These are phyloP conservation scores for Cryoendolithus antarcticus DNA, from an alignment of 2,329 filamentous ascomycete genomes.

Conservation along the genomic window DNA sequence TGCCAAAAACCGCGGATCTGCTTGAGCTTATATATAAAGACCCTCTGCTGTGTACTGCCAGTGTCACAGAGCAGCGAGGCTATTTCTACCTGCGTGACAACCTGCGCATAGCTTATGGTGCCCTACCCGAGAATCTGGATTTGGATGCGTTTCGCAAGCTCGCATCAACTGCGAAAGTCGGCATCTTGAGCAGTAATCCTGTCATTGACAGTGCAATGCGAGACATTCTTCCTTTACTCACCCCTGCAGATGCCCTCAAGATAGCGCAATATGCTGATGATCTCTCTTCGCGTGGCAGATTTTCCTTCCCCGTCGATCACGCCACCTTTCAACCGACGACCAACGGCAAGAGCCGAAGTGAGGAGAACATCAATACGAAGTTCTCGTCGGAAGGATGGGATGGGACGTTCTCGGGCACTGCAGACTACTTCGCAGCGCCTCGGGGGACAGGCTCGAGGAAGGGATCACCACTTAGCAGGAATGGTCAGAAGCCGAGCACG, in stretches of 20 bases:
- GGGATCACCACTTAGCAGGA: slow-evolving; percentile 1
- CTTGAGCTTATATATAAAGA: not conserved
- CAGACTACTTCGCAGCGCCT: slow-evolving; percentile 29
- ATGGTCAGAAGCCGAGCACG: too few relatives aligned
- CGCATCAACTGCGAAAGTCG: slow-evolving; percentile 10
- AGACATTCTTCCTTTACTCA: slow-evolving; percentile 7
- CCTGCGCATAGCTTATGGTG: slow-evolving; percentile 3
- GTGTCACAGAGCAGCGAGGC: slow-evolving; percentile 1
- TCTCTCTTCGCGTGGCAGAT: slow-evolving; percentile 13
- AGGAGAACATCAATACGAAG: slow-evolving; percentile 37
- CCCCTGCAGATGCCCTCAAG: slow-evolving; percentile 6
- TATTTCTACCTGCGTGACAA: not conserved
- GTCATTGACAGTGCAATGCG: slow-evolving; percentile 8
- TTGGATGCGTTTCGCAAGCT: slow-evolving; percentile 15
- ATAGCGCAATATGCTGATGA: slow-evolving; percentile 13
- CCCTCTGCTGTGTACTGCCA: not conserved
- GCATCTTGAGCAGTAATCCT: slow-evolving; percentile 6
- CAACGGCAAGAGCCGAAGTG: slow-evolving; percentile 33
- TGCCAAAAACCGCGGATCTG: slow-evolving; percentile 14
- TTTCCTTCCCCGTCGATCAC: slow-evolving; percentile 17
- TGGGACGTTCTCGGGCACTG: slow-evolving; percentile 31
- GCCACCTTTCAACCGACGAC: slow-evolving; percentile 13
- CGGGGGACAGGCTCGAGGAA: slow-evolving; percentile 5
- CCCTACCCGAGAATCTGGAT: slow-evolving; percentile 9
- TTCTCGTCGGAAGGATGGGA: slow-evolving; percentile 36